These are phyloP conservation scores for Tolypocladium inflatum DNA, from an alignment of 2,329 filamentous ascomycete species.

Conservation along the genomic window DNA sequence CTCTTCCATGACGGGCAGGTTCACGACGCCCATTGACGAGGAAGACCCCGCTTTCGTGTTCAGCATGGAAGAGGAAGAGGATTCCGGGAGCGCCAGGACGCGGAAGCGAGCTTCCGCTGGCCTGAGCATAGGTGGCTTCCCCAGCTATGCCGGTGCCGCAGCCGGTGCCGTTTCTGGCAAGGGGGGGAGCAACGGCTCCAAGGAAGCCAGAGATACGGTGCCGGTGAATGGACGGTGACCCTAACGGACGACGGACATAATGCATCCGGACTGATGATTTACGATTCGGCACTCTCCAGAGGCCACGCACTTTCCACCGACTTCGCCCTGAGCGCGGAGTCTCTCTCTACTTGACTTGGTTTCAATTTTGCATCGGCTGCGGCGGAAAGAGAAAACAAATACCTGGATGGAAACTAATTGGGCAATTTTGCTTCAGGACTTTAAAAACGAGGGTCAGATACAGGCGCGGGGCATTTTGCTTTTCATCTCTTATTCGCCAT, in stretches of 20 bases:
- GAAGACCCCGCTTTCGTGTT: conserved; percentile 57
- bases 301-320: neutral
- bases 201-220: conserved; percentile 17
- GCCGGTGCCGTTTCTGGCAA: conserved; percentile 24
- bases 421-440: neutral
- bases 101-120: conserved; percentile 41
- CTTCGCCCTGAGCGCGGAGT: neutral
- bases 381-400: conserved; percentile 1
- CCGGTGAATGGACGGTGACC: conserved; percentile 21
- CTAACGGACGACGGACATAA: neutral
- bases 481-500: neutral
- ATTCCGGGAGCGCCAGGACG: conserved; percentile 34
- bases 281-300: neutral
- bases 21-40: conserved; percentile 56
- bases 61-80: conserved; percentile 55
- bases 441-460: neutral
- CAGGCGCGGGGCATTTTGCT: conserved; percentile 1
- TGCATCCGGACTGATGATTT: neutral
- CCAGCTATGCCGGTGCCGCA: conserved; percentile 30
- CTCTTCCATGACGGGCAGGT: conserved; percentile 43
- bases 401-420: conserved; percentile 1
- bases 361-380: neutral
- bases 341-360: neutral
- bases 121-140: conserved; percentile 25
- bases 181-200: conserved; percentile 14